A percentile compares a stretch with the other conserved stretches of the same genome.
These are phyloP conservation scores for Cutaneotrichosporon sp. DNA, from an alignment of 1,284 basidiomycete genomes.

Conservation along the genomic window DNA sequence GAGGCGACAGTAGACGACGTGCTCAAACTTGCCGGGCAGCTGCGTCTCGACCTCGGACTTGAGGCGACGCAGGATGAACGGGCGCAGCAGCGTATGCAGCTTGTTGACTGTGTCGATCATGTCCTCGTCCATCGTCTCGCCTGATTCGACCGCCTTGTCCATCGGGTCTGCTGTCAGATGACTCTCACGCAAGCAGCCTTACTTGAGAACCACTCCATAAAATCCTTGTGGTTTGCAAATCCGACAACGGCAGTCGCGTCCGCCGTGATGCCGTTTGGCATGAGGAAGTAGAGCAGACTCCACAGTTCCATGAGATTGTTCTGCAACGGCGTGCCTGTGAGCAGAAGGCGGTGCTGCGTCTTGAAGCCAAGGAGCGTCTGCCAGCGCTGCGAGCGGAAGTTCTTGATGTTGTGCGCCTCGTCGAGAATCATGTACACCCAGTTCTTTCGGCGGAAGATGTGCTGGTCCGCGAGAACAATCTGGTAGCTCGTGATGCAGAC, in stretches of 20 bases:
- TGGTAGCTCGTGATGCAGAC: conserved; percentile 96
- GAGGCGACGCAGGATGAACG: conserved; percentile 88
- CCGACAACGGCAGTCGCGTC: conserved; percentile 62
- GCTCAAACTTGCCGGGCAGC: conserved; percentile 91
- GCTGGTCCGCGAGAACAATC: conserved; percentile 85
- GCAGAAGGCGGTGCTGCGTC: conserved; percentile 77
- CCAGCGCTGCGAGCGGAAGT: conserved; percentile 94
- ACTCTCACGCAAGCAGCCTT: conserved; percentile 42
- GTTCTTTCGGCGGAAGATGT: conserved; percentile 89
- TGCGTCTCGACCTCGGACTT: conserved; percentile 97
- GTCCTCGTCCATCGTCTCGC: conserved; percentile 75
- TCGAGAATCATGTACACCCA: conserved; percentile 98
- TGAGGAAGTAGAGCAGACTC: conserved; percentile 91
- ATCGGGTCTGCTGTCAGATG: conserved; percentile 65
- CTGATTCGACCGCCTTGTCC: conserved; percentile 90
- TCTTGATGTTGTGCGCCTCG: conserved; percentile 99
- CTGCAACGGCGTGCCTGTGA: conserved; percentile 93
- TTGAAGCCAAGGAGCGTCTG: conserved; percentile 92
- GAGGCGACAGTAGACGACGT: conserved; percentile 84
- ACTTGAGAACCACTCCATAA: conserved; percentile 97
- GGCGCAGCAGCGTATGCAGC: conserved; percentile 87
- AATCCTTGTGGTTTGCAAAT: conserved; percentile 91
- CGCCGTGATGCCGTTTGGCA: conserved; percentile 66
- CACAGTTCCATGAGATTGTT: conserved; percentile 95
- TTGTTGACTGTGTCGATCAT: conserved; percentile 83